These are phyloP conservation scores for Polygonum maritimum DNA, from an alignment of 148 eudicot species.

Conservation along the genomic window DNA sequence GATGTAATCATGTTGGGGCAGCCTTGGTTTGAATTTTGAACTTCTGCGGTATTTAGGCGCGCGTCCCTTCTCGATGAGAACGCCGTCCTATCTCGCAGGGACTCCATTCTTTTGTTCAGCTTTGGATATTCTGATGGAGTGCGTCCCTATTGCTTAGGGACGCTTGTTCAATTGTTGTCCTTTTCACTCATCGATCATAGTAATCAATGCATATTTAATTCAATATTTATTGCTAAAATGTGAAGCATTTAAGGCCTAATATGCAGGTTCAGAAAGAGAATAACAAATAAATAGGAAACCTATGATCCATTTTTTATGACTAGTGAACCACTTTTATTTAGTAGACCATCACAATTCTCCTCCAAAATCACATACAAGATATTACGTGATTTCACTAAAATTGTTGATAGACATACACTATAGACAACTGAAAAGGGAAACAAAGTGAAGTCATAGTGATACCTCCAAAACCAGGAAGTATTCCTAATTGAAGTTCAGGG, in stretches of 20 bases:
- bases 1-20: too few relatives aligned
- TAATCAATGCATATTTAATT: neutral
- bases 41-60: too few relatives aligned
- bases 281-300: neutral
- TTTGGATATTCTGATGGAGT: too few relatives aligned
- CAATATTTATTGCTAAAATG: neutral
- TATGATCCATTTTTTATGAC: neutral
- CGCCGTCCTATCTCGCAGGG: too few relatives aligned
- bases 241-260: neutral
- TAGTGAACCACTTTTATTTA: too few relatives aligned
- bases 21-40: too few relatives aligned
- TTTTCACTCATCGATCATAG: too few relatives aligned
- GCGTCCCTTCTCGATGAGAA: too few relatives aligned
- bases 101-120: too few relatives aligned
- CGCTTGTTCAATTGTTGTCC: too few relatives aligned
- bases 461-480: slow-evolving; percentile 99
- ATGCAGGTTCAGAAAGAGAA: neutral
- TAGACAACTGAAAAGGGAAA: neutral
- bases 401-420: neutral
- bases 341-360: neutral
- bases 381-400: neutral
- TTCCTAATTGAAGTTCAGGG: slow-evolving; percentile 93
- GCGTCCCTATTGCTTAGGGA: too few relatives aligned
- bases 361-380: too few relatives aligned
- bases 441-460: slow-evolving; percentile 12